These are phyloP conservation scores for Chimonanthus salicifolius DNA, from an alignment of 164 flowering plant genomes.

Conservation along the genomic window DNA sequence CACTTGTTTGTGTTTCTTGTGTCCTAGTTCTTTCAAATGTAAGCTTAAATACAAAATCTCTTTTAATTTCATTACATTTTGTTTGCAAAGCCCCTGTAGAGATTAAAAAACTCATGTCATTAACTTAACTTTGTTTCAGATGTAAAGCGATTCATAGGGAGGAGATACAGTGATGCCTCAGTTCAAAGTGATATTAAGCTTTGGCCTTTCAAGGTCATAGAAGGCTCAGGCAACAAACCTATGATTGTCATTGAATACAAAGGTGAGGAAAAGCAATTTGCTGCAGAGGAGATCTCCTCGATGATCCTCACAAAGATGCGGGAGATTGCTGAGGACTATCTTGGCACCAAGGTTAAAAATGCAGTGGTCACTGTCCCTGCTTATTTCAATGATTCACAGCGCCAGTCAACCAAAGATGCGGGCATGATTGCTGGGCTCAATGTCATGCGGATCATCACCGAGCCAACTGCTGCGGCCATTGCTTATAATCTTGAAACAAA, in stretches of 20 bases:
- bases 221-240: not conserved
- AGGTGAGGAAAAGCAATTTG: constrained; percentile 5
- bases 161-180: not conserved
- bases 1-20: no score
- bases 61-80: no score
- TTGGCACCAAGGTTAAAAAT: not conserved
- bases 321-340: not conserved
- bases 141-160: constrained; percentile 7
- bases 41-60: no score
- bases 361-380: constrained; percentile 1
- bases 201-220: constrained; percentile 7
- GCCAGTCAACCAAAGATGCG: constrained; percentile 52
- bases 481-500: constrained; percentile 2
- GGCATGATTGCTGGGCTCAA: constrained; percentile 1
- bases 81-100: no score
- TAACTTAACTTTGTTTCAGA: not conserved
- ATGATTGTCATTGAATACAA: constrained; percentile 1
- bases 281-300: constrained; percentile 4
- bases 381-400: constrained; percentile 32
- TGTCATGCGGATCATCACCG: not conserved
- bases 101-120: no score
- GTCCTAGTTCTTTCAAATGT: no score
- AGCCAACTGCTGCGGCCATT: constrained; percentile 2
- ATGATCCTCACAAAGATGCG: not conserved
- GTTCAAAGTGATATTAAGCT: constrained; percentile 4